phyloP scores from a whole-genome alignment of 306 rosid genomes.

The Argentina anserina region DNA sequence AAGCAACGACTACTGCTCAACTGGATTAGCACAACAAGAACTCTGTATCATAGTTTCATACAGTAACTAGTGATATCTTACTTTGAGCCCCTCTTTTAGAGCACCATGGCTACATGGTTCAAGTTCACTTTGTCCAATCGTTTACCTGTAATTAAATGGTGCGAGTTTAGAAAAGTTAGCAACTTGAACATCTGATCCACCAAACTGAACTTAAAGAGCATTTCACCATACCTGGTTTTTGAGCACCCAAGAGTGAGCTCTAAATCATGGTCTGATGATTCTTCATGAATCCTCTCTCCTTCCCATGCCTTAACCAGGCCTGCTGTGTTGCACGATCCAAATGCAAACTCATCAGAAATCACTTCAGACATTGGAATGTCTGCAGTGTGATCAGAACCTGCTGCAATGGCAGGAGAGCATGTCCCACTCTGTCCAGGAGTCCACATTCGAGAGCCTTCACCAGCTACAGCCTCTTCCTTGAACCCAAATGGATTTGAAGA shows the following conservation, averaged over 20 bases:
- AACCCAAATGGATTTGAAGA: constrained; percentile 78
- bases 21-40: constrained; percentile 24
- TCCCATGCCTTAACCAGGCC: constrained; percentile 84
- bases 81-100: constrained; percentile 27
- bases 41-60: constrained; percentile 18
- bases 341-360: constrained; percentile 74
- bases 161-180: constrained; percentile 14
- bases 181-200: background rate
- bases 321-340: constrained; percentile 52
- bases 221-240: constrained; percentile 53
- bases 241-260: constrained; percentile 93
- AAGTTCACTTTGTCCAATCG: constrained; percentile 20
- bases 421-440: constrained; percentile 92
- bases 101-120: constrained; percentile 19
- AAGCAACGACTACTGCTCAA: constrained; percentile 36
- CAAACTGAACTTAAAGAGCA: constrained; percentile 8
- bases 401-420: constrained; percentile 80
- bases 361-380: constrained; percentile 78
- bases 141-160: constrained; percentile 39
- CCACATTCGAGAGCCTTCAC: constrained; percentile 75
- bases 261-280: constrained; percentile 67
- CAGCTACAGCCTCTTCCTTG: constrained; percentile 56
- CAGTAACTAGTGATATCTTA: constrained; percentile 20
- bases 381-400: constrained; percentile 67
- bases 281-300: constrained; percentile 87